Percentiles rank a stretch among this genome's conserved stretches.
These are phyloP conservation scores for Schizosaccharomyces osmophilus DNA, from an alignment of 805 yeast species.

Conservation along the genomic window DNA sequence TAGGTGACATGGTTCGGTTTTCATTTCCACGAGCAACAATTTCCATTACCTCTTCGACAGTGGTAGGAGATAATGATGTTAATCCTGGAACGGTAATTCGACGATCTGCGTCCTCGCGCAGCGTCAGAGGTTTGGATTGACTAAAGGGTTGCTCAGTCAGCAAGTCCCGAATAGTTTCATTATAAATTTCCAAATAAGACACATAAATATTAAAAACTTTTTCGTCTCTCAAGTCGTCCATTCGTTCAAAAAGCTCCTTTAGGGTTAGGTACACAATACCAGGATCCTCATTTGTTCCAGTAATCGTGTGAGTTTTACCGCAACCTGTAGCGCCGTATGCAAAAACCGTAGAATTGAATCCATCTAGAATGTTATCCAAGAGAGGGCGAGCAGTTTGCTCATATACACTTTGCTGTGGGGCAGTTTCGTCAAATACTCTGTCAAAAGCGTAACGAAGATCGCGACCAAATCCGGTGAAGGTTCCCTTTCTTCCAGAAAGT, in stretches of 20 bases:
- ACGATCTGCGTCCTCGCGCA: constrained; percentile 35
- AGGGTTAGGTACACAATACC: constrained; percentile 40
- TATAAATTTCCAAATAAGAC: constrained; percentile 62
- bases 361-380: neutral
- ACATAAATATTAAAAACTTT: constrained; percentile 15
- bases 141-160: constrained; percentile 15
- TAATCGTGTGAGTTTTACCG: constrained; percentile 2
- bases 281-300: constrained; percentile 19
- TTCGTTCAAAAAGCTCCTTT: constrained; percentile 21
- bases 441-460: constrained; percentile 2
- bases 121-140: constrained; percentile 39
- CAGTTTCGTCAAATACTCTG: constrained; percentile 2
- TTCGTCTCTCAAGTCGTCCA: constrained; percentile 15
- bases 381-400: neutral
- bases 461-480: neutral
- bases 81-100: constrained; percentile 40
- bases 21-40: constrained; percentile 30
- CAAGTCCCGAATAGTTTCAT: constrained; percentile 55
- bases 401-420: neutral
- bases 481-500: neutral
- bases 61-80: constrained; percentile 22
- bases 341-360: constrained; percentile 1
- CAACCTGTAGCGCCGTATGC: constrained; percentile 3
- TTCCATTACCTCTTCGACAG: constrained; percentile 24
- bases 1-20: constrained; percentile 56